Evolutionary conservation across 2,329 filamentous ascomycete genomes (phyloP), one percentile per base, ranked within the genome.

Genomic region (Ascosphaera apis): DNA sequence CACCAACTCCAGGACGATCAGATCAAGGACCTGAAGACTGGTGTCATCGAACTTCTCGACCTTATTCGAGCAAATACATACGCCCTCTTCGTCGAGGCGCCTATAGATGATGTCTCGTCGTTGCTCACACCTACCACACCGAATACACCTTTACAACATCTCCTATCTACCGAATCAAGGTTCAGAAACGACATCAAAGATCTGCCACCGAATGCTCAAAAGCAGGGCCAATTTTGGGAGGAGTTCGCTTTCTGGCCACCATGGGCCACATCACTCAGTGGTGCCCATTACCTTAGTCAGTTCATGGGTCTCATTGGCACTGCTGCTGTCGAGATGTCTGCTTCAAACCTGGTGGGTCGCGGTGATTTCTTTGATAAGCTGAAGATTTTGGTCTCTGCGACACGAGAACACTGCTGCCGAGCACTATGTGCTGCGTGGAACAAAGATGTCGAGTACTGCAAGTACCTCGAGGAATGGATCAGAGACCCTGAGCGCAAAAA

Each of bases 201-300:
- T 42, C 61, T 80, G 2, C 84, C 82, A 1, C 72, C 74, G 8
- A 81, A 78, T 0, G 80, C 82, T 0, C 79, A 67, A 45, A 69
- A 69, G 32, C 4, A 7, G 4, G 86, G 84, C 4, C 82, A 92
- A 46, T 61, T 75, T 0, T 95, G 83, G 82, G 88, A 95, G 49
- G 77, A 86, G 57, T 72, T 88, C 53, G 86, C 84, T 0, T 98
- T 95, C 54, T 95, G 86, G 84, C 84, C 86, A 3, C 88, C 86
- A 0, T 76, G 79, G 57, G 79, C 83, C 2, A 95, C 93, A 49
- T 84, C 84, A 0, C 61, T 95, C 16, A 91, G 83, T 39, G 86
- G 80, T n/a, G 80, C 86, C 1, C 72, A 91, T 52, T 93, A 91
- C 48, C 65, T 98, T 3, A 73, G 78, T 35, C 82, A 78, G 51